These are phyloP conservation scores for Ophiocordyceps camponoti-saundersi DNA, from an alignment of 2,329 filamentous ascomycete genomes.

Conservation along the genomic window DNA sequence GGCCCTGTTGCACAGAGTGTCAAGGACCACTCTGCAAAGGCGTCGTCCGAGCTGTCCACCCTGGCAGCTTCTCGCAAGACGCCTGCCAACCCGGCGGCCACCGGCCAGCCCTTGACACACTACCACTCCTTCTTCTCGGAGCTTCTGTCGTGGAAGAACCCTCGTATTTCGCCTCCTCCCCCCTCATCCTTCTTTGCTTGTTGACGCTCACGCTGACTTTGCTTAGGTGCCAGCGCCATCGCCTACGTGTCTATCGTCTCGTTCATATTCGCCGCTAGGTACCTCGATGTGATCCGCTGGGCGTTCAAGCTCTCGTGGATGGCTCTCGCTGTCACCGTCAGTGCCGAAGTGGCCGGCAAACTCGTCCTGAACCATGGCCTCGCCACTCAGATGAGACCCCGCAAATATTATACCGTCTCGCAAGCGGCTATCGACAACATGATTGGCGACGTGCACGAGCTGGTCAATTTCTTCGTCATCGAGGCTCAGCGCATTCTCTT, in stretches of 20 bases:
- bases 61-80: constrained; percentile 39
- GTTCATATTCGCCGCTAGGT: constrained; percentile 45
- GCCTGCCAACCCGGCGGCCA: constrained; percentile 34
- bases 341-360: constrained; percentile 45
- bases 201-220: neutral
- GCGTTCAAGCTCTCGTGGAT: constrained; percentile 49
- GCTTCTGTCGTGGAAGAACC: constrained; percentile 53
- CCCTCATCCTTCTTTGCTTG: neutral
- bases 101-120: constrained; percentile 46
- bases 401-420: constrained; percentile 49
- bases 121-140: constrained; percentile 57
- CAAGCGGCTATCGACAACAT: constrained; percentile 42
- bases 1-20: constrained; percentile 43
- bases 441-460: constrained; percentile 48
- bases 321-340: constrained; percentile 39
- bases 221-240: constrained; percentile 43
- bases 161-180: constrained; percentile 26
- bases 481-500: constrained; percentile 53
- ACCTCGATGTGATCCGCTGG: constrained; percentile 49
- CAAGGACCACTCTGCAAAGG: constrained; percentile 37
- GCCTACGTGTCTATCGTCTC: constrained; percentile 41
- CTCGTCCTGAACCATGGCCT: constrained; percentile 42
- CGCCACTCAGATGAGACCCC: constrained; percentile 47
- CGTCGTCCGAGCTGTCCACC: constrained; percentile 37
- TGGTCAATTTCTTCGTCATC: constrained; percentile 56